Evolutionary conservation across 83 land plant species (phyloP).

Genomic region (Picea mariana): DNA sequence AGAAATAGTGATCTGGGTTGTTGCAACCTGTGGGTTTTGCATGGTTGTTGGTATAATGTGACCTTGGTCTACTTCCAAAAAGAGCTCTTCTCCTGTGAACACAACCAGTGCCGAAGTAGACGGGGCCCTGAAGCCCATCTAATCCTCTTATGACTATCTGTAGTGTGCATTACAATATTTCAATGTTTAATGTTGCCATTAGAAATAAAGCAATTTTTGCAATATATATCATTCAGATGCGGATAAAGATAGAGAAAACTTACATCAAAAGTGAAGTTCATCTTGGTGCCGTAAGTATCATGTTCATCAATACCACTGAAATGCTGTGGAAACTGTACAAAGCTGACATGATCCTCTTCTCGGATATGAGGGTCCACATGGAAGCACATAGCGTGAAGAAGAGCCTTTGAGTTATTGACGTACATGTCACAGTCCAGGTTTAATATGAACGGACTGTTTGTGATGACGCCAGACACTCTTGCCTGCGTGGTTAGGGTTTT

Average conservation of each 20-base stretch:
- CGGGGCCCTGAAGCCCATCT: slow-evolving; percentile 21
- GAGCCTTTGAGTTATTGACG: slow-evolving; percentile 10
- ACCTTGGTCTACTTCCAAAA: slow-evolving; percentile 15
- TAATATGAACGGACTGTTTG: slow-evolving; percentile 1
- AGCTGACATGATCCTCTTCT: no score
- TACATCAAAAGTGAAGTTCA: neutral
- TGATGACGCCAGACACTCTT: slow-evolving; percentile 12
- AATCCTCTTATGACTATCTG: neutral
- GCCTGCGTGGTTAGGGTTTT: neutral
- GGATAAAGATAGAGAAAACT: neutral
- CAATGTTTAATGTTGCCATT: neutral
- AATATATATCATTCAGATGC: no score
- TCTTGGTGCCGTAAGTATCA: neutral
- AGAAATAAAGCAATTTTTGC: no score
- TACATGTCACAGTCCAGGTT: slow-evolving; percentile 13
- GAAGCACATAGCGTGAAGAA: slow-evolving; percentile 6
- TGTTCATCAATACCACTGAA: neutral
- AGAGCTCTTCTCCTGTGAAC: slow-evolving; percentile 33
- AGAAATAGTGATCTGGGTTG: no score
- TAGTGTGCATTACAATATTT: neutral
- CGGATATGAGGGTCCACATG: neutral
- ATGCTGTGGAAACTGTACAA: slow-evolving; percentile 8
- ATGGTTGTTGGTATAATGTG: no score
- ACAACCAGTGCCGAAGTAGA: slow-evolving; percentile 35
- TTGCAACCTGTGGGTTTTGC: no score